These are phyloP conservation scores for Symbiodinium natans DNA, from an alignment of 73 alveolate species.

Conservation along the genomic window DNA sequence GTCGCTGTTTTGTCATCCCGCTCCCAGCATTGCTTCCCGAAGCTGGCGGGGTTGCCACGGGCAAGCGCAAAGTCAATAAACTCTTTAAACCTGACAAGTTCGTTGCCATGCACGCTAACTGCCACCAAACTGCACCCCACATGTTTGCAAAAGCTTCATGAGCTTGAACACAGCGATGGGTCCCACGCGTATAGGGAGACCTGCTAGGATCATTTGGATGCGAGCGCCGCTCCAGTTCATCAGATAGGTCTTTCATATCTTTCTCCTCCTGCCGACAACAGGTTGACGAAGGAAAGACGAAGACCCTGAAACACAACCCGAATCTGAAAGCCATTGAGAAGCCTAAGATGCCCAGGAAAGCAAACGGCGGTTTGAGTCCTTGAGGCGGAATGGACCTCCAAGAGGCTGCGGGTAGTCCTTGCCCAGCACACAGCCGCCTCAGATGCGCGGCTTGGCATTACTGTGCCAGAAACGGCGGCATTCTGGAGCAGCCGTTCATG, in stretches of 20 bases:
- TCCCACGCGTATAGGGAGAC: not conserved
- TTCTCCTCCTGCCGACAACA: not conserved
- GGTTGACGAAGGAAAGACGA: not conserved
- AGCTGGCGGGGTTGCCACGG: conserved; percentile 45
- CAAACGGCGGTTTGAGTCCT: not conserved
- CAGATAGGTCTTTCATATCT: conserved; percentile 10
- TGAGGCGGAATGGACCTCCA: conserved; percentile 47
- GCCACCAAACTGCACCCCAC: not conserved
- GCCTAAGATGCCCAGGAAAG: not conserved
- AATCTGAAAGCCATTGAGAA: too few relatives aligned
- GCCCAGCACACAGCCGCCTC: conserved; percentile 76
- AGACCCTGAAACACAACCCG: not conserved
- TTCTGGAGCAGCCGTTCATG: too few relatives aligned
- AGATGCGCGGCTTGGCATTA: not conserved
- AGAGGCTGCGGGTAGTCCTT: conserved; percentile 53
- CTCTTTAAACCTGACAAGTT: conserved; percentile 25
- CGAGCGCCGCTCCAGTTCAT: conserved; percentile 44
- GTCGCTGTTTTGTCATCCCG: too few relatives aligned
- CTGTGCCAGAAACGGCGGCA: too few relatives aligned
- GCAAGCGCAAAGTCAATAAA: conserved; percentile 55
- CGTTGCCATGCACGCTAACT: not conserved
- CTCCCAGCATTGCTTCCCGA: conserved; percentile 86
- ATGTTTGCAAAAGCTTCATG: too few relatives aligned
- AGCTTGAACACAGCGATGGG: not conserved
- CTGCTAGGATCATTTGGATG: conserved; percentile 52